phyloP scores from a whole-genome alignment of 257 asterid genomes.

The Haberlea rhodopensis region DNA sequence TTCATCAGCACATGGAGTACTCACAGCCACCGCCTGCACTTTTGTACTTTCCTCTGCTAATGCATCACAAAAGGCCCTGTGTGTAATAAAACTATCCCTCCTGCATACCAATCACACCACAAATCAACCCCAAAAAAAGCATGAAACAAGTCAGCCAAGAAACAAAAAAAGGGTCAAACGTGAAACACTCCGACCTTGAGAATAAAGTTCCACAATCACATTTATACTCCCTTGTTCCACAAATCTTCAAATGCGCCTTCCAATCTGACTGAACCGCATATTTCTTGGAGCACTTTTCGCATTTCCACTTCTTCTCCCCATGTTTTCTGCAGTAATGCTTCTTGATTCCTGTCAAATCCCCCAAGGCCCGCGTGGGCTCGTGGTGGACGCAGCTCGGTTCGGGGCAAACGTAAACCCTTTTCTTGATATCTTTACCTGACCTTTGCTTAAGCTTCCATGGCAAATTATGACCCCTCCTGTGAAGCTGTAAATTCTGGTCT shows the following conservation, averaged over 20 bases:
- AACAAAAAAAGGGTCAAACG: not conserved
- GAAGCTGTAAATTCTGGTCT: slow-evolving; percentile 92
- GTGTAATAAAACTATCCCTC: slow-evolving; percentile 91
- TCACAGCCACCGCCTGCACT: slow-evolving; percentile 32
- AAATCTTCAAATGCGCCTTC: slow-evolving; percentile 83
- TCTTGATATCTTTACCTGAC: slow-evolving; percentile 57
- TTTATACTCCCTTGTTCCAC: slow-evolving; percentile 80
- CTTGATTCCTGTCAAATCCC: slow-evolving; percentile 87
- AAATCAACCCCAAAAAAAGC: slow-evolving; percentile 3
- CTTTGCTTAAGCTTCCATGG: slow-evolving; percentile 88
- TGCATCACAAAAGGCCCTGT: slow-evolving; percentile 91
- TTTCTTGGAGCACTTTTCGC: slow-evolving; percentile 75
- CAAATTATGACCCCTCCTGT: slow-evolving; percentile 79
- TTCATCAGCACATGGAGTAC: slow-evolving; percentile 41
- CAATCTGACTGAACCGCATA: slow-evolving; percentile 93
- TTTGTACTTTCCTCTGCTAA: slow-evolving; percentile 72
- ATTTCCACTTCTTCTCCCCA: slow-evolving; percentile 91
- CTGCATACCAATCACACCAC: slow-evolving; percentile 41
- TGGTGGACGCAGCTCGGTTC: slow-evolving; percentile 78
- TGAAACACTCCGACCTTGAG: slow-evolving; percentile 46
- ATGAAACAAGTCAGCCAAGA: not conserved
- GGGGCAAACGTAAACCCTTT: slow-evolving; percentile 81
- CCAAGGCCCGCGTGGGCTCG: slow-evolving; percentile 73
- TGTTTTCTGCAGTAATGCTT: slow-evolving; percentile 88
- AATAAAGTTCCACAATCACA: slow-evolving; percentile 86